Percentiles rank a stretch among this genome's conserved stretches.
phyloP scores from a whole-genome alignment of 176 grass and related monocot genomes.

The Aegilops longissima region DNA sequence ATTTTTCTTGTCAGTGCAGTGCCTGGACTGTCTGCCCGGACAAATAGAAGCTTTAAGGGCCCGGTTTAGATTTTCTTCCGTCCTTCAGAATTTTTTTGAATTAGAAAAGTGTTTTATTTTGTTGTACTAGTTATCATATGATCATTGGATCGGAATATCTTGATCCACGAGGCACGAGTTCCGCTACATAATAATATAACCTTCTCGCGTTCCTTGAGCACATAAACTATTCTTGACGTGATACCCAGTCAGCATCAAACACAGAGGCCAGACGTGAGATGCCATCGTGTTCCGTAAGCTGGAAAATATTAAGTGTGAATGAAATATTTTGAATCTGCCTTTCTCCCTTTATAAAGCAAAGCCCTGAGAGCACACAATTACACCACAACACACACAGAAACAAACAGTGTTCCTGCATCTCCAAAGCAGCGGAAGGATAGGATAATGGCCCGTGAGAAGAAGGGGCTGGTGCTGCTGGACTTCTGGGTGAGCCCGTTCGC shows the following conservation, averaged over 20 bases:
- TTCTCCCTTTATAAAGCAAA: neutral
- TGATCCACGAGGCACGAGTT: neutral
- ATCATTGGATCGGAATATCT: neutral
- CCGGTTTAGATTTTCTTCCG: too few species aligned
- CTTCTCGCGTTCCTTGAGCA: neutral
- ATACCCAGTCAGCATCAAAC: neutral
- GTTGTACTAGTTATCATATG: neutral
- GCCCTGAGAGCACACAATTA: neutral
- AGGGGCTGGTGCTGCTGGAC: constrained; percentile 1
- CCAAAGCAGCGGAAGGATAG: neutral
- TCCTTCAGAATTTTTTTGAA: too few species aligned
- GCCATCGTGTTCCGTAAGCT: neutral
- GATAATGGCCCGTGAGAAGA: neutral
- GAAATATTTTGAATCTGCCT: neutral
- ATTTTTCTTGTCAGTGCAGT: too few species aligned
- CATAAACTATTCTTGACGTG: neutral
- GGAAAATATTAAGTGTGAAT: neutral
- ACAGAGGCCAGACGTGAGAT: neutral
- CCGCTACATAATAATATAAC: neutral
- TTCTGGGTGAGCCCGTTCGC: constrained; percentile 18
- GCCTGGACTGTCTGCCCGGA: too few species aligned
- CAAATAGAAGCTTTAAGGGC: too few species aligned
- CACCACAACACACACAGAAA: neutral
- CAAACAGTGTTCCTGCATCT: neutral
- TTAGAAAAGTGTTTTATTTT: too few species aligned